These are phyloP conservation scores for Cruciata laevipes DNA, from an alignment of 257 asterid species.

Conservation along the genomic window DNA sequence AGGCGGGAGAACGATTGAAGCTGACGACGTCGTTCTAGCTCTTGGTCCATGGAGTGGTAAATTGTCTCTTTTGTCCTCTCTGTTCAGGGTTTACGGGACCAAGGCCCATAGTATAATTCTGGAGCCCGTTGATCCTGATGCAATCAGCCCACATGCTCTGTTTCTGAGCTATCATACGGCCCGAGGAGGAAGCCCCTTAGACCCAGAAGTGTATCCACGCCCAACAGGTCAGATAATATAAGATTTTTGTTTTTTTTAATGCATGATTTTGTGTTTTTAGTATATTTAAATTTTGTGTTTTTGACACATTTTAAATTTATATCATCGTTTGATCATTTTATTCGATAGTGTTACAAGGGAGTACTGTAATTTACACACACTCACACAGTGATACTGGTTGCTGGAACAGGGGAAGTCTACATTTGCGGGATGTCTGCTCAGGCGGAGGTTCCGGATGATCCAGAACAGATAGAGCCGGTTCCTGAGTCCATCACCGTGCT, in stretches of 20 bases:
- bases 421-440: conserved; percentile 86
- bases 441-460: conserved; percentile 82
- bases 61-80: conserved; percentile 38
- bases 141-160: conserved; percentile 55
- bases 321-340: too few relatives aligned
- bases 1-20: conserved; percentile 47
- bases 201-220: conserved; percentile 88
- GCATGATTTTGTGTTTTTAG: too few relatives aligned
- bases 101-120: conserved; percentile 80
- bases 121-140: conserved; percentile 45
- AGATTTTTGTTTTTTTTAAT: too few relatives aligned
- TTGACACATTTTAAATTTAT: too few relatives aligned
- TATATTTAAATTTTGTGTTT: too few relatives aligned
- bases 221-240: conserved; percentile 53
- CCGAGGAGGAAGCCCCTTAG: conserved; percentile 63
- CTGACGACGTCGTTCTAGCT: conserved; percentile 67
- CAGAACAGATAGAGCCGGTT: conserved; percentile 56
- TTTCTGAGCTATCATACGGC: conserved; percentile 56
- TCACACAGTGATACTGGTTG: neutral
- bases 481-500: conserved; percentile 59
- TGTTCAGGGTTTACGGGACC: conserved; percentile 49
- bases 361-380: neutral
- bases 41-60: conserved; percentile 92
- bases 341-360: too few relatives aligned
- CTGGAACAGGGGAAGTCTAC: conserved; percentile 73